phyloP scores from a whole-genome alignment of 2,329 filamentous ascomycete genomes.

The Arthroderma sp. region DNA sequence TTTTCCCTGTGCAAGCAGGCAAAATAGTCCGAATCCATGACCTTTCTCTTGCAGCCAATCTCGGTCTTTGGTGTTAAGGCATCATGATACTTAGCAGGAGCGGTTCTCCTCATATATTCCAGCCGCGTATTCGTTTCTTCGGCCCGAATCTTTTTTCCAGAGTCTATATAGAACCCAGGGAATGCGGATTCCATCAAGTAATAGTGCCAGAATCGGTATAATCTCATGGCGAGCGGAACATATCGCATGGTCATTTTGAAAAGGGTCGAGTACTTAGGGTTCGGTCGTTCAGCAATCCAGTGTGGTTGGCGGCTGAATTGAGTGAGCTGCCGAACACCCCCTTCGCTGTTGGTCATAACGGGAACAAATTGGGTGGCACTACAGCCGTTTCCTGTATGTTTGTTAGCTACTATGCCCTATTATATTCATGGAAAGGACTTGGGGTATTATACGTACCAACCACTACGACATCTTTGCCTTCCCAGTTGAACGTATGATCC shows the following conservation, averaged over 20 bases:
- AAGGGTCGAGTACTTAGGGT: constrained; percentile 26
- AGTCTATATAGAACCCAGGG: constrained; percentile 28
- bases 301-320: constrained; percentile 41
- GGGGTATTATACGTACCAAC: constrained; percentile 17
- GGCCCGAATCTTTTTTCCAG: constrained; percentile 24
- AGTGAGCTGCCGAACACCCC: constrained; percentile 26
- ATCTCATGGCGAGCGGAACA: constrained; percentile 32
- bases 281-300: constrained; percentile 35
- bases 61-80: constrained; percentile 31
- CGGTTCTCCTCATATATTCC: constrained; percentile 31
- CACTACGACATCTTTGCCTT: constrained; percentile 25
- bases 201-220: constrained; percentile 32
- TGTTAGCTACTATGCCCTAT: neutral
- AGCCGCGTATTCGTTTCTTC: constrained; percentile 26
- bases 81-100: constrained; percentile 33
- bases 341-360: constrained; percentile 25
- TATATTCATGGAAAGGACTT: neutral
- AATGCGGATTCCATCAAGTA: constrained; percentile 33
- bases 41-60: constrained; percentile 37
- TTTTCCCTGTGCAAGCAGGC: constrained; percentile 31
- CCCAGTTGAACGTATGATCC: constrained; percentile 28
- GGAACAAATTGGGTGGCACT: constrained; percentile 38
- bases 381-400: constrained; percentile 30
- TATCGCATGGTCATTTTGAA: constrained; percentile 36
- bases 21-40: constrained; percentile 36